Evolutionary conservation across 148 eudicot genomes (phyloP).

Genomic region (Cornus florida): DNA sequence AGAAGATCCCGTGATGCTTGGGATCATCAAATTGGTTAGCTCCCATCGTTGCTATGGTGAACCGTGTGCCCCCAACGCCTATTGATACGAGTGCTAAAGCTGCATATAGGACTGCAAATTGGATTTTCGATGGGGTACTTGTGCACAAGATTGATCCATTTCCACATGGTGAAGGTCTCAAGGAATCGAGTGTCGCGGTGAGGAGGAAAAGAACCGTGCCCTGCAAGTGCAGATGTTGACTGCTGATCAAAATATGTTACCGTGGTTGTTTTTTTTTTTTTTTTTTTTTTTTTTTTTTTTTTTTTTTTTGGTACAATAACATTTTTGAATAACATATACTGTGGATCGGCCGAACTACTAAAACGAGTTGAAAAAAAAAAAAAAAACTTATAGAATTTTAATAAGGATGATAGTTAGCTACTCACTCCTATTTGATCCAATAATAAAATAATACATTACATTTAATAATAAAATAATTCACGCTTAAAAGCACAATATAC

Average conservation of each 20-base stretch:
- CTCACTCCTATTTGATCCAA: too few species aligned
- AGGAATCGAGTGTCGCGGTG: not conserved
- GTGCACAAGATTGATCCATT: not conserved
- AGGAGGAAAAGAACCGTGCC: not conserved
- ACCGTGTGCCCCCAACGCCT: slow-evolving; percentile 38
- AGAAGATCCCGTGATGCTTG: slow-evolving; percentile 34
- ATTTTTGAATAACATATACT: too few species aligned
- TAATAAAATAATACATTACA: too few species aligned
- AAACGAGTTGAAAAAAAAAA: too few species aligned
- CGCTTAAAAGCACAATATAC: too few species aligned
- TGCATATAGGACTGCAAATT: slow-evolving; percentile 23
- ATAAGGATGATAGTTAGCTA: too few species aligned
- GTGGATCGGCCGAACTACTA: too few species aligned
- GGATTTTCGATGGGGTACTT: slow-evolving; percentile 21
- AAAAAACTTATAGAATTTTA: too few species aligned
- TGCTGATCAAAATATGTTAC: not conserved
- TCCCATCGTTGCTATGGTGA: slow-evolving; percentile 39
- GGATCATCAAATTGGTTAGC: slow-evolving; percentile 31
- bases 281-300: too few species aligned
- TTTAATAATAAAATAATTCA: too few species aligned
- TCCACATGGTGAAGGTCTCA: not conserved
- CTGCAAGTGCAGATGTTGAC: not conserved
- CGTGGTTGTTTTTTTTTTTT: too few species aligned
- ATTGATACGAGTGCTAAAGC: slow-evolving; percentile 22
- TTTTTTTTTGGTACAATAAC: too few species aligned